Conservation (phyloP, 306 rosid genomes). For the Cicer cuneatum region DNA sequence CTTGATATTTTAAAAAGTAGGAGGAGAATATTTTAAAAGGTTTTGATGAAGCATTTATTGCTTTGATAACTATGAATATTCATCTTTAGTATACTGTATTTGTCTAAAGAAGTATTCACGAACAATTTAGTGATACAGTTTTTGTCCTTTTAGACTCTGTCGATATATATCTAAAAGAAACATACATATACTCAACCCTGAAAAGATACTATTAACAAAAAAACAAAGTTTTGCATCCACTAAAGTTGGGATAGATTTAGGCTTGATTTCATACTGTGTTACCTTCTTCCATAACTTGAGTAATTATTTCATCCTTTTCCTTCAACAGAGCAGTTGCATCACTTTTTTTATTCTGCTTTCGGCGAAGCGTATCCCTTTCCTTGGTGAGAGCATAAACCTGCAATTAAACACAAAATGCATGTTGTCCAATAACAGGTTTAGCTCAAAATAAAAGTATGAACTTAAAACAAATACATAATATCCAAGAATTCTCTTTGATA, state of each 20-base stretch:
- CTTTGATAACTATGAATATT: slow-evolving; percentile 2
- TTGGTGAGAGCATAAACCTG: slow-evolving; percentile 95
- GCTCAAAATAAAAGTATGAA: slow-evolving; percentile 34
- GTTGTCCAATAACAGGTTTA: too few species aligned
- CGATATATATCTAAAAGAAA: slow-evolving; percentile 37
- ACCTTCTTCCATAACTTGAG: slow-evolving; percentile 99
- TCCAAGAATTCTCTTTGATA: slow-evolving; percentile 35
- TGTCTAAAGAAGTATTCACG: slow-evolving; percentile 3
- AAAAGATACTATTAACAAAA: slow-evolving; percentile 10
- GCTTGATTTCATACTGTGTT: slow-evolving; percentile 32
- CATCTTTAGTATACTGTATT: slow-evolving; percentile 3
- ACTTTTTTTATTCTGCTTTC: slow-evolving; percentile 95
- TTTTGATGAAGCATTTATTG: slow-evolving; percentile 20
- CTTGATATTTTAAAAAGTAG: neutral
- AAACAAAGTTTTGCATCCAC: slow-evolving; percentile 1
- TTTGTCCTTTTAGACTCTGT: slow-evolving; percentile 33
- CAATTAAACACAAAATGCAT: slow-evolving; percentile 44
- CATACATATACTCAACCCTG: slow-evolving; percentile 26
- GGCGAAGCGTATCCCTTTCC: slow-evolving; percentile 95
- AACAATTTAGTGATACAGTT: slow-evolving; percentile 14
- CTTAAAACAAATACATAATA: slow-evolving; percentile 19
- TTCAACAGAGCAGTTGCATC: slow-evolving; percentile 97
- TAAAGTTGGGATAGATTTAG: slow-evolving; percentile 30
- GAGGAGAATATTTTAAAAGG: neutral
- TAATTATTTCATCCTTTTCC: slow-evolving; percentile 99